Base-by-base conservation (phyloP, 1,284 basidiomycete species). In the Laetiporus sulphureus region DNA sequence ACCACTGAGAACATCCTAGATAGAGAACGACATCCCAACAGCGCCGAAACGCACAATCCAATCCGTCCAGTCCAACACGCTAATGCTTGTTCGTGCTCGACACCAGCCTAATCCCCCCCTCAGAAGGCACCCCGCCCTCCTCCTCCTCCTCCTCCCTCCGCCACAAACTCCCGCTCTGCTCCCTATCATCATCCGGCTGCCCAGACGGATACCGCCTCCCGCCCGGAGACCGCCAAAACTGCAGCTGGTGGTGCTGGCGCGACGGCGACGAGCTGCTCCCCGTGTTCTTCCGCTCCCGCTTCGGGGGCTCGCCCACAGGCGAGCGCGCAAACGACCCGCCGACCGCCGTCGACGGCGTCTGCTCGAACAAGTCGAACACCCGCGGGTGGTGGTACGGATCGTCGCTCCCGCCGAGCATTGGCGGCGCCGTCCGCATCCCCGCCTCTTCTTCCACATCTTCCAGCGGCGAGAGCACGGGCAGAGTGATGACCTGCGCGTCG, bases 141-240 rank as follows among this genome's bases (percentile, higher is more conserved):
- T 53, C 58, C 18, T 51, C 47, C 24, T 49, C 51, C 37, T 55
- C 55, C 18, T 48, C 43, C 15, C 55, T 47, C 25, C 54, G 50
- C 55, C 60, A 64, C 23, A 69, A 52, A 33, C 63, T 63, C 47
- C 59, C 45, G 46, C 63, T 68, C 55, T 69, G 65, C 48, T 68
- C 67, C 41, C 47, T 55, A 45, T 69, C 67, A 29, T 64, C 64
- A n/a, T 41, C 52, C 12, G 48, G 44, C 36, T 54, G 49, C 11
- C 56, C 57, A 23, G 52, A 53, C 15, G 66, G 67, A 42, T 69
- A 69, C 21, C 55, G 43, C 22, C 60, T 48, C 20, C 51, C 50
- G 27, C 59, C 57, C 36, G 51, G 45, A 21, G 49, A 43, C 16
- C 53, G 55, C 39, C 54, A 47, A 24, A 59, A 59, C 39, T 13